These are phyloP conservation scores for Apiospora arundinis DNA, from an alignment of 2,329 filamentous ascomycete species.

Conservation along the genomic window DNA sequence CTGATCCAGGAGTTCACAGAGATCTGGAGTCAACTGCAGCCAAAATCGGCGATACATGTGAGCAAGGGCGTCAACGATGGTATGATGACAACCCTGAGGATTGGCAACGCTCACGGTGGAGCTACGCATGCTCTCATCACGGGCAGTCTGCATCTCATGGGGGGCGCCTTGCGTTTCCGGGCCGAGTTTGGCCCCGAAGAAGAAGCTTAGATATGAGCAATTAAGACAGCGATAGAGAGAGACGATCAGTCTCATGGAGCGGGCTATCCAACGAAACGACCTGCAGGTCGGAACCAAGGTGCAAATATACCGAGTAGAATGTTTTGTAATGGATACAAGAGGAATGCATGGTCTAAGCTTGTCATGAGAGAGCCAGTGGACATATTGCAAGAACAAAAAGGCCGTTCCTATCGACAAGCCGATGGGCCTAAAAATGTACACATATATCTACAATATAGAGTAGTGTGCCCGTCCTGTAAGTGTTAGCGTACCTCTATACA, in stretches of 20 bases:
- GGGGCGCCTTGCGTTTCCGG: slow-evolving; percentile 49
- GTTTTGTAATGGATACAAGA: too few species aligned
- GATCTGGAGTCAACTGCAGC: slow-evolving; percentile 56
- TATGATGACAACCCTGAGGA: slow-evolving; percentile 44
- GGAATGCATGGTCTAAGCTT: too few species aligned
- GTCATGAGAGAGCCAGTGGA: too few species aligned
- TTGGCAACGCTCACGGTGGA: slow-evolving; percentile 38
- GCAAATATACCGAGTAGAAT: too few species aligned
- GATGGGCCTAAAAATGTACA: too few species aligned
- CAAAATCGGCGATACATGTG: slow-evolving; percentile 51
- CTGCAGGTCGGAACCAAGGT: too few species aligned
- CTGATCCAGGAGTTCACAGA: slow-evolving; percentile 60
- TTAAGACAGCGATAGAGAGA: background rate
- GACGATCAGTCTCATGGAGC: too few species aligned
- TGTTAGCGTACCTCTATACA: background rate
- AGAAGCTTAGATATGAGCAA: background rate
- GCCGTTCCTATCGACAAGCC: too few species aligned
- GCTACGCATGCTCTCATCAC: slow-evolving; percentile 57
- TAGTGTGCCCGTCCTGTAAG: background rate
- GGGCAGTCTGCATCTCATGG: slow-evolving; percentile 68
- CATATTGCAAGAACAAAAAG: too few species aligned
- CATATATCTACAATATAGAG: too few species aligned
- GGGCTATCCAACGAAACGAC: too few species aligned
- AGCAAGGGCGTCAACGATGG: slow-evolving; percentile 62
- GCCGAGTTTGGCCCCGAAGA: background rate